Base-by-base conservation (phyloP, 192 early-diverging fungal genomes). In the Backusella macrospora region DNA sequence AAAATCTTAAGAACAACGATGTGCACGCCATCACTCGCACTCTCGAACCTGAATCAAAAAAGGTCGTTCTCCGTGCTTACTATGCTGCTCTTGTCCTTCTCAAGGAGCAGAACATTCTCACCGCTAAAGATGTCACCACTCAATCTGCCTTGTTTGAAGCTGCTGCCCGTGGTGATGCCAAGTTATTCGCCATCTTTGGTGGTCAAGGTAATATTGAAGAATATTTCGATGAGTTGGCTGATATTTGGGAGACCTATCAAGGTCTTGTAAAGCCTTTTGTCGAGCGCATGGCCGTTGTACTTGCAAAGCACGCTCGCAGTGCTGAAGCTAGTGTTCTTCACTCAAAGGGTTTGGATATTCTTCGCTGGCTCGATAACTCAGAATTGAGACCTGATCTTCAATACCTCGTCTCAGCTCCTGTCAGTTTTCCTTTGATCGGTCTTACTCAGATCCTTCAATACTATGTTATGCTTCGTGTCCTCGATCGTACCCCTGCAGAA, bases 201-300 rank as follows among this genome's bases (percentile, higher is more conserved):
- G 96, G 96, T 52, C 96, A 98, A 84, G 96, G 96, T 73, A 96
- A 94, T 78, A 92, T 94, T 44, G 92, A 95, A 71, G 95, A 95
- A 73, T 98, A 96, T 88, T 95, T 98, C 88, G 90, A 93, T 78
- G 96, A 98, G 83, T 86, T 96, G 34, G 90, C 90, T 44, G 85
- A 87, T 65, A 87, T 94, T 34, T 93, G 89, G 81, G 84, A 84
- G 70, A 93, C 94, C 77, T 96, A 96, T 83, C 88, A 91, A 75
- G 84, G 90, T 59, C 77, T 95, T 49, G 82, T 94, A 26, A 86
- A 90, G 75, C 85, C 90, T 64, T 95, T 93, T 80, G 82, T 96
- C 66, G 86, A 90, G 66, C 88, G 86, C 49, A 91, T 98, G 84
- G 86, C 90, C 40, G 86, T 86, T 6, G 87, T 90, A 42, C 76